Base-by-base conservation (phyloP, 2,329 filamentous ascomycete genomes). In the Aurifilum marmelostoma region DNA sequence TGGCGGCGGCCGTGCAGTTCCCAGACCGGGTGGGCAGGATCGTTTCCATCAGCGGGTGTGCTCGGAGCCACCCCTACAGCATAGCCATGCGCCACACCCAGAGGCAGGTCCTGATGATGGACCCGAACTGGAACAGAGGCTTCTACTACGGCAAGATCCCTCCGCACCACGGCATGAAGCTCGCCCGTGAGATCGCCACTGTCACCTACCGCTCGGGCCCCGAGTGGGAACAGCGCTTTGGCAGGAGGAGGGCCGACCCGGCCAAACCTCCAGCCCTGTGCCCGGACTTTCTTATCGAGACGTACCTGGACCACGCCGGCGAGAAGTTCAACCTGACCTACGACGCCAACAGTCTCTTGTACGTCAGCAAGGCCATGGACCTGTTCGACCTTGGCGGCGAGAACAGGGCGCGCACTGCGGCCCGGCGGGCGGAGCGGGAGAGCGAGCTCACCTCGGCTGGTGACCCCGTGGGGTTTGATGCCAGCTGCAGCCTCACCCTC, bases 51-150 rank as follows among this genome's bases (percentile, higher is more conserved):
- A 97, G 92, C 76, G 96, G 95, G 16, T 99, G 96, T 79, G 96
- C 95, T 0, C 87, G 96, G 72, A 97, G 92, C 74, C 96, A 99
- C 78, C 96, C 96, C 0, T 99, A 99, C 82, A 97, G 94, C 79
- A 97, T 99, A 78, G 96, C 96, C 43, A 97, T 99, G 95, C 90
- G 96, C 66, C 96, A 99, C 80, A 97, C 95, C 0, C 96, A 99
- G 80, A 90, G 96, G 37, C 96, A 98, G 82, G 96, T 97, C 0
- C 87, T 99, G 62, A 98, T 99, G 94, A 97, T 97, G 91, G 96
- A 99, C 76, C 94, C 94, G 2, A 94, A 97, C 76, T 99, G 96
- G 96, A 92, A 93, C 74, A 89, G 96, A 47, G 96, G 96, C 1
- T 97, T 95, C 82, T 98, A 98, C 83, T 97, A 97, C 77, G 91